Percentiles rank a stretch among this genome's conserved stretches.
phyloP scores from a whole-genome alignment of 768 basidiomycete genomes.

The Pholiota conissans region DNA sequence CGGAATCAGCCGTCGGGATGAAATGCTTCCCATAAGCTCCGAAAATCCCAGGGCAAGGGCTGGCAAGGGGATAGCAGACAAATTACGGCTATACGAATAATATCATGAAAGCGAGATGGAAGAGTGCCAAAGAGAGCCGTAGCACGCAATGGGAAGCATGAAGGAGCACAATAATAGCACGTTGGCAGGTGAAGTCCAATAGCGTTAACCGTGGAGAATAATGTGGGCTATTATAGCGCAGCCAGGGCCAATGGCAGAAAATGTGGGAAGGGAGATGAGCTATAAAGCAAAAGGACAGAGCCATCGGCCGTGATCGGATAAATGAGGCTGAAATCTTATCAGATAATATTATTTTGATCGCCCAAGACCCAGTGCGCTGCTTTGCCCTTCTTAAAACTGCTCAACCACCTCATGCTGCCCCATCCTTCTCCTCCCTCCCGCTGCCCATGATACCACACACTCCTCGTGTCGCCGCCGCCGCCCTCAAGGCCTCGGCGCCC shows the following conservation, averaged over 20 bases:
- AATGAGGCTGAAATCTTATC: constrained; percentile 26
- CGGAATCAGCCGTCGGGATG: neutral
- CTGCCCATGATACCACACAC: constrained; percentile 37
- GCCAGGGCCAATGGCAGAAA: constrained; percentile 2
- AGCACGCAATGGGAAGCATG: neutral
- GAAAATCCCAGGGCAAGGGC: neutral
- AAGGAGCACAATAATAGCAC: neutral
- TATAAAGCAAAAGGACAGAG: neutral
- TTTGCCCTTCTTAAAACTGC: constrained; percentile 29
- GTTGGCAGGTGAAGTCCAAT: constrained; percentile 1
- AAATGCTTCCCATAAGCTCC: neutral
- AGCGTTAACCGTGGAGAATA: neutral
- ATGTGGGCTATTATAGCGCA: constrained; percentile 1
- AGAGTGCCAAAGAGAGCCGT: neutral
- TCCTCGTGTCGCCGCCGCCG: constrained; percentile 30
- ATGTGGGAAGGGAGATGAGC: neutral
- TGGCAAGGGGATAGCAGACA: neutral
- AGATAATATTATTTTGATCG: constrained; percentile 24
- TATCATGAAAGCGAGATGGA: neutral
- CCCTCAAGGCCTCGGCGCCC: constrained; percentile 33
- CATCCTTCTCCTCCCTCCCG: constrained; percentile 12
- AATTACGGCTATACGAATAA: neutral
- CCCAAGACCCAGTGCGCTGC: constrained; percentile 14
- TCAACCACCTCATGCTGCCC: constrained; percentile 26
- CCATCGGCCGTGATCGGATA: constrained; percentile 14